Conservation (phyloP, 1,284 basidiomycete species). For the Flammula alnicola region DNA sequence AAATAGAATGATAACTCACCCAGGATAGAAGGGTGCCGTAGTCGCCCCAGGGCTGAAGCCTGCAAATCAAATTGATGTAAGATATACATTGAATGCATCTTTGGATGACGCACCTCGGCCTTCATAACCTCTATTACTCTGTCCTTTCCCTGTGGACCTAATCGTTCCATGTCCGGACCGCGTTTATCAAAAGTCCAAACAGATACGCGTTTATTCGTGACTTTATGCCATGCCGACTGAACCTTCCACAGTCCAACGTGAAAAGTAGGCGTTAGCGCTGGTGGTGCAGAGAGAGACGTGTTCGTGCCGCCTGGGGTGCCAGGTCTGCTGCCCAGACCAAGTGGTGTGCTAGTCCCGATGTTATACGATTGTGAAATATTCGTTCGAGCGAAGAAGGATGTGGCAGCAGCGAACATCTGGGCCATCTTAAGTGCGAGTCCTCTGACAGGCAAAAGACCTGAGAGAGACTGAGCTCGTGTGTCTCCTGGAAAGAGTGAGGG, state of each 20-base stretch:
- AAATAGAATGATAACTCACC: constrained; percentile 47
- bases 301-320: constrained; percentile 63
- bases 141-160: constrained; percentile 67
- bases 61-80: constrained; percentile 36
- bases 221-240: constrained; percentile 83
- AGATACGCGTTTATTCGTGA: constrained; percentile 85
- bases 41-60: constrained; percentile 84
- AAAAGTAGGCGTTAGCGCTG: constrained; percentile 57
- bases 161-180: constrained; percentile 71
- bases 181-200: constrained; percentile 92
- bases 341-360: constrained; percentile 51
- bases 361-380: constrained; percentile 87
- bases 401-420: constrained; percentile 85
- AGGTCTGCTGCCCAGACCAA: constrained; percentile 53
- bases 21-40: constrained; percentile 94
- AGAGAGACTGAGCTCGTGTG: not conserved
- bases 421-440: constrained; percentile 7
- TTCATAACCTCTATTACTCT: constrained; percentile 83
- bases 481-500: too few species aligned
- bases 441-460: too few species aligned
- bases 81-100: not conserved
- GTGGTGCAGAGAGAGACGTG: constrained; percentile 45
- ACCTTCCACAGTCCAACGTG: constrained; percentile 89
- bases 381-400: constrained; percentile 87
- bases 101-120: constrained; percentile 69